Evolutionary conservation across 1,284 basidiomycete genomes (phyloP).

Genomic region (Wallemia mellicola): DNA sequence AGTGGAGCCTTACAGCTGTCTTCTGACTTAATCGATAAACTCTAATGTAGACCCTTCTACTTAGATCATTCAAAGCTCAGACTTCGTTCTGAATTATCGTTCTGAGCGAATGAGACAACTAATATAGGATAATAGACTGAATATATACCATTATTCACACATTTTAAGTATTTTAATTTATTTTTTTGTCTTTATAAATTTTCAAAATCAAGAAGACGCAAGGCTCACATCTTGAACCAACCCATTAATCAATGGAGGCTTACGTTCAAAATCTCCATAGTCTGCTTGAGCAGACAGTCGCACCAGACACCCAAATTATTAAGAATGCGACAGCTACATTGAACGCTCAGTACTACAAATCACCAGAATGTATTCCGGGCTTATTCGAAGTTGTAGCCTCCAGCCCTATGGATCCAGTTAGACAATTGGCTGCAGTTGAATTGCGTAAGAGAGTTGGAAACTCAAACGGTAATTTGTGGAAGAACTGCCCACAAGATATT

Average conservation of each 20-base stretch:
- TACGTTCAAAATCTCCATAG: constrained; percentile 42
- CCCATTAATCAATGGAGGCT: constrained; percentile 1
- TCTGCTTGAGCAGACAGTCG: constrained; percentile 52
- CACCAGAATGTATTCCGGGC: constrained; percentile 62
- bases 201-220: neutral
- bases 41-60: no score
- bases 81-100: no score
- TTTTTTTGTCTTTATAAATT: neutral
- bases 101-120: no score
- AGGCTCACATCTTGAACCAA: neutral
- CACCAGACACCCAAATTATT: constrained; percentile 56
- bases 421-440: constrained; percentile 95
- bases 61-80: no score
- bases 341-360: constrained; percentile 74
- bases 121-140: no score
- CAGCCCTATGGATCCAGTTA: constrained; percentile 37
- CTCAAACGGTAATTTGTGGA: constrained; percentile 61
- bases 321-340: constrained; percentile 73
- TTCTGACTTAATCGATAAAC: no score
- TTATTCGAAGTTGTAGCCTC: constrained; percentile 65
- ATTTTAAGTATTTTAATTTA: neutral
- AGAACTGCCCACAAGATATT: constrained; percentile 33
- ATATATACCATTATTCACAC: no score
- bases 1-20: no score
- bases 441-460: constrained; percentile 66